phyloP scores from a whole-genome alignment of 345 rosid genomes.

The Clarkia xantiana region DNA sequence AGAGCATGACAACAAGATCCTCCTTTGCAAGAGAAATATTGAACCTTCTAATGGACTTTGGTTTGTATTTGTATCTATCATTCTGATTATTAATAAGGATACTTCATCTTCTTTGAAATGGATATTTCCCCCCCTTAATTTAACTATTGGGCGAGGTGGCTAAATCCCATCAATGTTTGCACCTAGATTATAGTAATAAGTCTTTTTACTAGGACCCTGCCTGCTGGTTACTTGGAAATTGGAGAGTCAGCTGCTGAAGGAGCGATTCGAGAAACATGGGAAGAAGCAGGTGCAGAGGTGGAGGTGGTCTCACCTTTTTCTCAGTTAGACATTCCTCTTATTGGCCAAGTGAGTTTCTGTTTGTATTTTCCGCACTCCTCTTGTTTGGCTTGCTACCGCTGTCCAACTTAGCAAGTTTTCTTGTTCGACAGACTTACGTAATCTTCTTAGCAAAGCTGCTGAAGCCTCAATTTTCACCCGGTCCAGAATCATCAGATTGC shows the following conservation, averaged over 20 bases:
- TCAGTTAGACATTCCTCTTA: conserved; percentile 85
- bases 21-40: conserved; percentile 93
- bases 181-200: neutral
- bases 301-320: conserved; percentile 86
- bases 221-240: conserved; percentile 95
- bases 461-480: conserved; percentile 68
- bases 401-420: conserved; percentile 6
- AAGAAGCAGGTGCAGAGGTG: conserved; percentile 86
- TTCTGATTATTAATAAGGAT: neutral
- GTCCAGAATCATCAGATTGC: conserved; percentile 88
- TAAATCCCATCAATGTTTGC: no score
- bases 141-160: neutral
- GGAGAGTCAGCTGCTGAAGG: conserved; percentile 97
- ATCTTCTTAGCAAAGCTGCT: conserved; percentile 85
- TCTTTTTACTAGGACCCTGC: conserved; percentile 59
- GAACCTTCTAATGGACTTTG: conserved; percentile 89
- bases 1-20: conserved; percentile 68
- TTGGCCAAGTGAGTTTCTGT: conserved; percentile 56
- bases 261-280: conserved; percentile 91
- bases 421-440: conserved; percentile 60
- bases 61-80: conserved; percentile 18
- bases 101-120: neutral
- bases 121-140: neutral
- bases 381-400: conserved; percentile 3
- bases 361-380: conserved; percentile 1